Conservation (phyloP, 1,139 yeast species). For the Eremothecium cymbalariae region DNA sequence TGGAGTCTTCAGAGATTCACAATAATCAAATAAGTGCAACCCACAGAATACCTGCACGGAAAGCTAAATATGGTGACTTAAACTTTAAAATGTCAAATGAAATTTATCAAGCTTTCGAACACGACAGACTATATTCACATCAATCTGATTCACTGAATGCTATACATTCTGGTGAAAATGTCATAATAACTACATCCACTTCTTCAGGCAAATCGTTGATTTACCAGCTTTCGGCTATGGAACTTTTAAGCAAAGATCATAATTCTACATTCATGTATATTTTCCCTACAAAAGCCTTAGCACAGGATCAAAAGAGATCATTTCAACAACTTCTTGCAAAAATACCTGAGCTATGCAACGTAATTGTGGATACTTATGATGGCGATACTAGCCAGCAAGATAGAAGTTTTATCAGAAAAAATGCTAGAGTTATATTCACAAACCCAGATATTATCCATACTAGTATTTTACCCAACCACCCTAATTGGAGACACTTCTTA, state of each 20-base stretch:
- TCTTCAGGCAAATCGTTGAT: conserved; percentile 92
- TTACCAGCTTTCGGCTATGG: conserved; percentile 77
- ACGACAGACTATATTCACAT: conserved; percentile 58
- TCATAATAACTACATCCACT: conserved; percentile 84
- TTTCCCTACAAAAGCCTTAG: conserved; percentile 94
- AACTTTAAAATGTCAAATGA: conserved; percentile 37
- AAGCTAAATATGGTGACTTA: conserved; percentile 40
- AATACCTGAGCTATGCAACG: conserved; percentile 25
- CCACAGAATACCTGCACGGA: conserved; percentile 37
- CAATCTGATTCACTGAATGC: conserved; percentile 70
- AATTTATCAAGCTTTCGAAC: conserved; percentile 44
- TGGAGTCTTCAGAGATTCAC: conserved; percentile 45
- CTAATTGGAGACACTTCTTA: conserved; percentile 65
- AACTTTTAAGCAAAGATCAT: conserved; percentile 40
- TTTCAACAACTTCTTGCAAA: conserved; percentile 54
- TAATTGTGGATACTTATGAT: conserved; percentile 68
- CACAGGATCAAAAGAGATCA: conserved; percentile 89
- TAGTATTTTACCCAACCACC: conserved; percentile 68
- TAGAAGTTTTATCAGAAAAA: conserved; percentile 46
- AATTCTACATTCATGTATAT: conserved; percentile 73
- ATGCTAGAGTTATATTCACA: conserved; percentile 76
- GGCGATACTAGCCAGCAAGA: conserved; percentile 72
- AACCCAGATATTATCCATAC: conserved; percentile 93
- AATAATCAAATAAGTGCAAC: conserved; percentile 51
- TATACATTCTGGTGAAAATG: conserved; percentile 48